Base-by-base conservation (phyloP, 164 flowering plant species). In the Taxillus chinensis region DNA sequence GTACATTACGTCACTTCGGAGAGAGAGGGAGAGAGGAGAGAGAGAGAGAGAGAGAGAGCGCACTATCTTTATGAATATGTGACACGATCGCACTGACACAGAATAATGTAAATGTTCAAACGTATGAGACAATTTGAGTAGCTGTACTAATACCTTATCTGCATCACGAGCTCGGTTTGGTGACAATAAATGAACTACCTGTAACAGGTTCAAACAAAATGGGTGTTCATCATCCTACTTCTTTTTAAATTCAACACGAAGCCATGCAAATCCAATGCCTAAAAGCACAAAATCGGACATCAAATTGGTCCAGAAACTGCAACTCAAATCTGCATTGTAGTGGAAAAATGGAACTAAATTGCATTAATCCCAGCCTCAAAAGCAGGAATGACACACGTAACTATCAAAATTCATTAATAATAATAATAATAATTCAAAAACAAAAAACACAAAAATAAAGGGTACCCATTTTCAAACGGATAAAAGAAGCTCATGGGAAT, bases 131-230 rank as follows among this genome's bases (percentile, higher is more conserved):
- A 11, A 5, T 1, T 11, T 48, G 13, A 60, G 50, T 51, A 40
- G 55, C 55, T 53, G 39, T 41, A 27, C 27, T 27, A 53, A 52
- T 15, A 62, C 42, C 56, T 65, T 60, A 63, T 63, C 41, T 48
- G 37, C 62, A 11, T 78, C 79, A 74, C 80, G 80, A 74, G 54
- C 57, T 71, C 48, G 27, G 62, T 45, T 66, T 67, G 77, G 62
- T 68, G 46, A 40, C 62, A 71, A 67, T 78, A 70, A 81, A 81
- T 75, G 65, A 57, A 38, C 3, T 42, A 48, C 2, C 14, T 27
- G 27, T 27, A n/a, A 3, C 27, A 2, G 46, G 8, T 45, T 69
- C 72, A 69, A 60, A 60, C 17, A 41, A 64, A 60, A 59, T 11
- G 45, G 9, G 42, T 60, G 72, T 37, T n/a, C 59, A 39, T 60